Conservation (phyloP, 164 flowering plant genomes). For the Tetracentron sinense region DNA sequence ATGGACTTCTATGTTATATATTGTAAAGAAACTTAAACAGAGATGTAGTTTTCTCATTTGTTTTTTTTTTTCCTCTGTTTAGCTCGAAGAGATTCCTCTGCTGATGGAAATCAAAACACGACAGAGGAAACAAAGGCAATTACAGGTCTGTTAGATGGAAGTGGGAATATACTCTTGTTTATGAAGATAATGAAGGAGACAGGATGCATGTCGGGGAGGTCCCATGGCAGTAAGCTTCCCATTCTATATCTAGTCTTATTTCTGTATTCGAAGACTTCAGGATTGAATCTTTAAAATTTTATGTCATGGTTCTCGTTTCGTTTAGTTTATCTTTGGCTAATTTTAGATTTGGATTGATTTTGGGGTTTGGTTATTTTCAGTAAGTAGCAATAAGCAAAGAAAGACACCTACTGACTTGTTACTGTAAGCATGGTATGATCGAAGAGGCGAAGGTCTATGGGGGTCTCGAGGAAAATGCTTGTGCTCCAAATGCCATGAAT, state of each 20-base stretch:
- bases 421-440: conserved; percentile 52
- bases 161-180: conserved; percentile 93
- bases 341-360: not conserved
- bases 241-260: conserved; percentile 12
- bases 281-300: not conserved
- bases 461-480: conserved; percentile 40
- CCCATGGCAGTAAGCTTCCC: conserved; percentile 84
- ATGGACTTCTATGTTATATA: not conserved
- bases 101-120: conserved; percentile 42
- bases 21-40: too few species aligned
- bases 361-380: conserved; percentile 16
- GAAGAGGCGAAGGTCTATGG: conserved; percentile 68
- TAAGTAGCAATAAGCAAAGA: conserved; percentile 22
- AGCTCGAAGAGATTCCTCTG: conserved; percentile 75
- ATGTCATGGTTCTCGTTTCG: too few species aligned
- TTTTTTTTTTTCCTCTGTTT: conserved; percentile 11
- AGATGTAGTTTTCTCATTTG: too few species aligned
- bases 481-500: conserved; percentile 67
- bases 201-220: conserved; percentile 92
- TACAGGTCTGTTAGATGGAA: conserved; percentile 72
- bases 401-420: conserved; percentile 41
- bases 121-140: conserved; percentile 48
- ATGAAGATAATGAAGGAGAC: conserved; percentile 94
- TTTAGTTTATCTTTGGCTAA: too few species aligned
- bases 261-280: not conserved